These are phyloP conservation scores for Aspergillus fijiensis DNA, from an alignment of 2,329 filamentous ascomycete genomes.

Conservation along the genomic window DNA sequence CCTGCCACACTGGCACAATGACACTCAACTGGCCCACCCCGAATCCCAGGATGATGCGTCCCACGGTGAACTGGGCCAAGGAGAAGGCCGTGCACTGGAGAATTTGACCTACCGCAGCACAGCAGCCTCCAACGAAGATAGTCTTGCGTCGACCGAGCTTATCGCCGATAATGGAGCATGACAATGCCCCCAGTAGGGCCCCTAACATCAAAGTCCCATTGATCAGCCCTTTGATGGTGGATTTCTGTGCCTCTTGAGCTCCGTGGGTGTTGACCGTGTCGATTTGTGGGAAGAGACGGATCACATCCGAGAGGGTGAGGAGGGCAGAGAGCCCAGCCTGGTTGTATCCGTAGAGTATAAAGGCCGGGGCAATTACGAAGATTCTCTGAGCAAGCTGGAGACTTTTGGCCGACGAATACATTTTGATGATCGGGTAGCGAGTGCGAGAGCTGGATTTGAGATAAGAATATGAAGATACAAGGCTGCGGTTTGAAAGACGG, in stretches of 20 bases:
- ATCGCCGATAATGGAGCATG: conserved; percentile 49
- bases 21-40: conserved; percentile 45
- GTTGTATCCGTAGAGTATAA: conserved; percentile 55
- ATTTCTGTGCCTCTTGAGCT: conserved; percentile 43
- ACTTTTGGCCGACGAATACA: no score
- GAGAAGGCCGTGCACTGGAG: conserved; percentile 47
- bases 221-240: conserved; percentile 39
- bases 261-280: conserved; percentile 48
- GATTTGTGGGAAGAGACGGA: conserved; percentile 49
- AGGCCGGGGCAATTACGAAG: conserved; percentile 30
- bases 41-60: conserved; percentile 46
- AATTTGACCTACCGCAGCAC: conserved; percentile 47
- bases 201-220: conserved; percentile 44
- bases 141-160: conserved; percentile 46
- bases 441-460: no score
- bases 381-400: no score
- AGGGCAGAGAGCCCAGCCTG: conserved; percentile 44
- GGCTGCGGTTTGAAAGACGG: no score
- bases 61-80: conserved; percentile 48
- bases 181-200: conserved; percentile 48
- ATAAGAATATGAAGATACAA: no score
- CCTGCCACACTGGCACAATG: conserved; percentile 48
- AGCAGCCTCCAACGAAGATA: conserved; percentile 42
- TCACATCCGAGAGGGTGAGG: conserved; percentile 26
- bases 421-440: no score